Percentiles rank a stretch among this genome's conserved stretches.
Evolutionary conservation across 495 filamentous ascomycete species (phyloP).

Genomic region (Elaphomyces granulatus): DNA sequence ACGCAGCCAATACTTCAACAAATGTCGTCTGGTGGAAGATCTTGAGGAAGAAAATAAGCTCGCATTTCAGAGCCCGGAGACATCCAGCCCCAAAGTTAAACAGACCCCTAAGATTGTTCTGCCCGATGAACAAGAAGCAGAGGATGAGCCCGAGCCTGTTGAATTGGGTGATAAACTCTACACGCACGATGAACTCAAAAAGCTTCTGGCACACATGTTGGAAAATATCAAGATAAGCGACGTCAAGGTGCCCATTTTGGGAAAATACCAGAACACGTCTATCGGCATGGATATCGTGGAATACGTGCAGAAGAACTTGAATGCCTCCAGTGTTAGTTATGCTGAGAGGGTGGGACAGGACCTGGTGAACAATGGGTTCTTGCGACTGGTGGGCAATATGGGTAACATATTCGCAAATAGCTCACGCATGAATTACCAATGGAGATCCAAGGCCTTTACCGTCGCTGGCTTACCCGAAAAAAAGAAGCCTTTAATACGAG

Average conservation of each 20-base stretch:
- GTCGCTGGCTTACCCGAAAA: conserved; percentile 76
- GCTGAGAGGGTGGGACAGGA: conserved; percentile 92
- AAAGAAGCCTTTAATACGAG: conserved; percentile 55
- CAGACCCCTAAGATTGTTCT: conserved; percentile 48
- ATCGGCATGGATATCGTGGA: conserved; percentile 85
- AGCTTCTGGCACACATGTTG: conserved; percentile 76
- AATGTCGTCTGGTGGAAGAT: conserved; percentile 90
- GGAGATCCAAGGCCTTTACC: conserved; percentile 84
- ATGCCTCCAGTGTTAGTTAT: conserved; percentile 66
- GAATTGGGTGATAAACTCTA: conserved; percentile 87
- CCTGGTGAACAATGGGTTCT: conserved; percentile 69
- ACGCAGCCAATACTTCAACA: conserved; percentile 94
- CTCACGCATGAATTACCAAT: conserved; percentile 93
- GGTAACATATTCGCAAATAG: conserved; percentile 95
- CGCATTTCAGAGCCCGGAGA: conserved; percentile 76
- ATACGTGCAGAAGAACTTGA: conserved; percentile 82
- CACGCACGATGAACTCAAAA: conserved; percentile 71
- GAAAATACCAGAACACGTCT: conserved; percentile 85
- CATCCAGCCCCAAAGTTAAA: conserved; percentile 30
- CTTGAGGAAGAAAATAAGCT: conserved; percentile 97
- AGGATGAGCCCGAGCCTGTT: conserved; percentile 59
- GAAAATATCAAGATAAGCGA: conserved; percentile 75
- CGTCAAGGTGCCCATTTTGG: conserved; percentile 86
- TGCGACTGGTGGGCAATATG: conserved; percentile 84
- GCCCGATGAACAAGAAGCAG: conserved; percentile 35